These are phyloP conservation scores for Phytophthora meadii DNA, from an alignment of 352 stramenopile species.

Conservation along the genomic window DNA sequence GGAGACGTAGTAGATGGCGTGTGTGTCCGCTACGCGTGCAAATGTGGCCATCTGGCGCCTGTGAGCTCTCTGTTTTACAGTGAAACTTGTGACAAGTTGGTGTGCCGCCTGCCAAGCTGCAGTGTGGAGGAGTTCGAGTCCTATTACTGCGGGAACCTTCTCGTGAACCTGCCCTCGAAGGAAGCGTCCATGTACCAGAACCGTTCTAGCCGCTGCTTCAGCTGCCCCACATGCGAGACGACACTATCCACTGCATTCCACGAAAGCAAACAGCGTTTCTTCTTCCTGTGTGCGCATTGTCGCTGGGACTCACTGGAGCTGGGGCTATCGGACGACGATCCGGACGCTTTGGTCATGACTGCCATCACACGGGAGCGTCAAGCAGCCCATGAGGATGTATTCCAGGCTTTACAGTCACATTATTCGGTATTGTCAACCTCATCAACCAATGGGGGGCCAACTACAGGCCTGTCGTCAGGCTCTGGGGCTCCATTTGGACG, in stretches of 20 bases:
- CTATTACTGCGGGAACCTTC: constrained; percentile 87
- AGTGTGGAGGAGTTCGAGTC: constrained; percentile 89
- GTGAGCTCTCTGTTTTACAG: constrained; percentile 76
- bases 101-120: constrained; percentile 73
- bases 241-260: constrained; percentile 79
- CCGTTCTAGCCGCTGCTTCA: constrained; percentile 86
- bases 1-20: constrained; percentile 38
- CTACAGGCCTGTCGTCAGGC: constrained; percentile 5
- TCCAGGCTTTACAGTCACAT: constrained; percentile 72
- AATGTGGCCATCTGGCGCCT: constrained; percentile 71
- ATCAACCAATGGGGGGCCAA: background rate
- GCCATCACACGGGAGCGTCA: constrained; percentile 81
- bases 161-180: constrained; percentile 90
- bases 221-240: constrained; percentile 69
- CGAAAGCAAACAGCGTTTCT: constrained; percentile 62
- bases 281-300: constrained; percentile 86
- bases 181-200: constrained; percentile 90
- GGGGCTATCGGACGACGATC: constrained; percentile 73
- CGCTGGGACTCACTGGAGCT: constrained; percentile 85
- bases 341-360: constrained; percentile 86
- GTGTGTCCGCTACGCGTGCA: constrained; percentile 74
- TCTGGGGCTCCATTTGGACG: constrained; percentile 24
- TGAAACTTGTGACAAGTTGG: constrained; percentile 75
- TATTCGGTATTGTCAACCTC: constrained; percentile 40
- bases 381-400: constrained; percentile 73